Conservation (phyloP, 768 basidiomycete genomes). For the Nidularia sp. region DNA sequence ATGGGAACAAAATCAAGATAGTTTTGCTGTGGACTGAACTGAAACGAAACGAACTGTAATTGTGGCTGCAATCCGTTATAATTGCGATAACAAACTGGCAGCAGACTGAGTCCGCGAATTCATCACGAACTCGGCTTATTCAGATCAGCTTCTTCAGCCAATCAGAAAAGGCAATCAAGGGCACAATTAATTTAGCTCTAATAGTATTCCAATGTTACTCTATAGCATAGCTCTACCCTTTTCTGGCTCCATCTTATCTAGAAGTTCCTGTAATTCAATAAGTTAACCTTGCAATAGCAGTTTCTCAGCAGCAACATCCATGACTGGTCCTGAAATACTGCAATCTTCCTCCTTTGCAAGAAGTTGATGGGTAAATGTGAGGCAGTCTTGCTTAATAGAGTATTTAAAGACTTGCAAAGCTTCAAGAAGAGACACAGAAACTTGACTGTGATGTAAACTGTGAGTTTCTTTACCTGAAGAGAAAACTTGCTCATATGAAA, state of each 20-base stretch:
- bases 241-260: neutral
- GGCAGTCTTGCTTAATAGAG: neutral
- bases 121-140: neutral
- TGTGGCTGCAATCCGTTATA: too few relatives aligned
- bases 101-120: neutral
- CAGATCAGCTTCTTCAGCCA: neutral
- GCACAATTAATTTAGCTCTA: neutral
- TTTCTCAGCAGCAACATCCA: neutral
- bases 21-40: too few relatives aligned
- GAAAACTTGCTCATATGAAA: slow-evolving; percentile 24
- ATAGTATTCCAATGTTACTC: neutral
- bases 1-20: too few relatives aligned
- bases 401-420: slow-evolving; percentile 24
- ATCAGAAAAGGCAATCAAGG: neutral
- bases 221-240: neutral
- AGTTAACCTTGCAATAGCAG: neutral
- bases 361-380: neutral
- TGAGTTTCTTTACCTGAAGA: slow-evolving; percentile 19
- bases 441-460: slow-evolving; percentile 12
- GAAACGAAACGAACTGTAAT: too few relatives aligned
- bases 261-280: neutral
- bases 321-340: neutral
- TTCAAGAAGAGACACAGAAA: slow-evolving; percentile 16
- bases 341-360: neutral
- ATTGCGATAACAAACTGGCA: neutral